Percentiles rank a stretch among this genome's conserved stretches.
Evolutionary conservation across 768 basidiomycete species (phyloP).

Genomic region (Ramaria rubella): DNA sequence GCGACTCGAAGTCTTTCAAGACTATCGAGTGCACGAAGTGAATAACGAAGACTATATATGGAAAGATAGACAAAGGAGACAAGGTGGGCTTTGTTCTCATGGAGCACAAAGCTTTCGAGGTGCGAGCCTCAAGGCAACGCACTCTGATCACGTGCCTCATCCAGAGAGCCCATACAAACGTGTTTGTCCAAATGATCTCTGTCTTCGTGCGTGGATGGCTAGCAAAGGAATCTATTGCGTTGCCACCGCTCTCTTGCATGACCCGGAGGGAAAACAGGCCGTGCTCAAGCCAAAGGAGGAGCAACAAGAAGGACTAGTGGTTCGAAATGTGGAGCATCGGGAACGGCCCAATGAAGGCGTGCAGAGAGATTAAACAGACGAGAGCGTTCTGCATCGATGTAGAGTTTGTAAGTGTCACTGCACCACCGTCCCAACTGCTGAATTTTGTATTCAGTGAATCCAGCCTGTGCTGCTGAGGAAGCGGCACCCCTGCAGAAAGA

Average conservation of each 20-base stretch:
- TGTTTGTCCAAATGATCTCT: too few species aligned
- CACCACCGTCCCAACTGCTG: conserved; percentile 33
- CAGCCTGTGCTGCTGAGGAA: conserved; percentile 25
- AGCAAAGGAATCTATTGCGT: too few species aligned
- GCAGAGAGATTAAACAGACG: conserved; percentile 27
- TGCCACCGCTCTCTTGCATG: conserved; percentile 2
- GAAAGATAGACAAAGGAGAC: too few species aligned
- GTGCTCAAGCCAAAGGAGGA: conserved; percentile 13
- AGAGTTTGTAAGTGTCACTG: conserved; percentile 30
- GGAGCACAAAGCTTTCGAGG: too few species aligned
- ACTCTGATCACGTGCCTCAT: too few species aligned
- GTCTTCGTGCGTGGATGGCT: too few species aligned
- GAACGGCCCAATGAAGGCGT: conserved; percentile 25
- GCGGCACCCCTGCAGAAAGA: conserved; percentile 23
- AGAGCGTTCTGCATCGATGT: conserved; percentile 25
- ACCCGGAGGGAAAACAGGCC: not conserved
- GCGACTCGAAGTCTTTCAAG: too few species aligned
- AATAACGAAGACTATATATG: too few species aligned
- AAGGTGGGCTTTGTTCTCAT: too few species aligned
- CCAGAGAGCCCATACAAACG: too few species aligned
- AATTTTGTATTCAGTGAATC: conserved; percentile 30
- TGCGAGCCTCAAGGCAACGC: too few species aligned
- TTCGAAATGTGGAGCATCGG: conserved; percentile 13
- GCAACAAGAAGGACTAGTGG: conserved; percentile 11
- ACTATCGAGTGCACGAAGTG: too few species aligned